These are phyloP conservation scores for Trichoderma koningii DNA, from an alignment of 2,329 filamentous ascomycete genomes.

Conservation along the genomic window DNA sequence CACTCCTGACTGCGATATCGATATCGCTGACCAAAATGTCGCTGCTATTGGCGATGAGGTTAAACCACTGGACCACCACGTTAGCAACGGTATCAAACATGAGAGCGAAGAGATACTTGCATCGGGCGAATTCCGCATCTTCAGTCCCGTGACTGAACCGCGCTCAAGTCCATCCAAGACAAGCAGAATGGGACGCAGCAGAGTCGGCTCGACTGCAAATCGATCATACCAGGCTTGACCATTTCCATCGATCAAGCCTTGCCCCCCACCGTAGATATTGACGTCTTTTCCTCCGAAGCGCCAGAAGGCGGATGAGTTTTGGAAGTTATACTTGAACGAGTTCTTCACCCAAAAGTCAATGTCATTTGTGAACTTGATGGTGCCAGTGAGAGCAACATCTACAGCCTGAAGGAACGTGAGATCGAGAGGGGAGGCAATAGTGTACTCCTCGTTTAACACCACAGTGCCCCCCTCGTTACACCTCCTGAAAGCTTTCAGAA, in stretches of 20 bases:
- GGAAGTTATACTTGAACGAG: constrained; percentile 15
- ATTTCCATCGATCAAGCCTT: constrained; percentile 6
- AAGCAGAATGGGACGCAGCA: background rate
- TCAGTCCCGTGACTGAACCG: constrained; percentile 5
- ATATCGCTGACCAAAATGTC: constrained; percentile 10
- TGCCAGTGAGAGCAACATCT: background rate
- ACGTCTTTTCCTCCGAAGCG: constrained; percentile 13
- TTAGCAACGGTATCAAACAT: background rate
- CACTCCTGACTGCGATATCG: constrained; percentile 12
- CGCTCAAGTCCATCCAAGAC: background rate
- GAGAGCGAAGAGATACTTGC: background rate
- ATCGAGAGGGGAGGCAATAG: constrained; percentile 4
- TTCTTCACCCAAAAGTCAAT: constrained; percentile 12
- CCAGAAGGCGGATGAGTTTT: constrained; percentile 14
- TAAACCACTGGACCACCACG: constrained; percentile 1
- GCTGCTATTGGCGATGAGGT: constrained; percentile 12
- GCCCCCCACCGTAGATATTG: constrained; percentile 8
- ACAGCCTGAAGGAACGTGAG: constrained; percentile 11
- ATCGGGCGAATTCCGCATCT: constrained; percentile 10
- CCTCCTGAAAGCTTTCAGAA: constrained; percentile 4
- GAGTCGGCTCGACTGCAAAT: constrained; percentile 8
- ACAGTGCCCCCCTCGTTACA: constrained; percentile 3
- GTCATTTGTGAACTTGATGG: constrained; percentile 1
- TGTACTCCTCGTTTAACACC: background rate
- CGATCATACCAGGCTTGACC: constrained; percentile 17